phyloP scores from a whole-genome alignment of 2,329 filamentous ascomycete species.

The Sordariomycetes sp. region DNA sequence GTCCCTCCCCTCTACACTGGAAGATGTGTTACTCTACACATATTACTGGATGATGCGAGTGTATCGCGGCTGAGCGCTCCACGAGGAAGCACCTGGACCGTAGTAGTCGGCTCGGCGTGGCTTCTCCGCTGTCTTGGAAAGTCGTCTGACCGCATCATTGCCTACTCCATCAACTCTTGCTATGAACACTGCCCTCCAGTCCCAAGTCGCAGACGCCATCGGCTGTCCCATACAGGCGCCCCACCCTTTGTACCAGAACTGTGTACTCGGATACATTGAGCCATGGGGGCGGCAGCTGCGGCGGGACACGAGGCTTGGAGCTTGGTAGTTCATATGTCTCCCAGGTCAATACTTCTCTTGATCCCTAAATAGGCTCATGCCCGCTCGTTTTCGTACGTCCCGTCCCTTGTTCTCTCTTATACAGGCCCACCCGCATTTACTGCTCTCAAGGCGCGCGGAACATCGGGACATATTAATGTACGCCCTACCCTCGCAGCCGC shows the following conservation, averaged over 20 bases:
- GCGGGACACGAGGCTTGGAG: slow-evolving; percentile 1
- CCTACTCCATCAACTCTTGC: neutral
- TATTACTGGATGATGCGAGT: neutral
- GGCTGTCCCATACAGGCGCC: neutral
- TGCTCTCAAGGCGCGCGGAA: neutral
- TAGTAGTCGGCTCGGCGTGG: neutral
- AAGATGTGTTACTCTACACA: neutral
- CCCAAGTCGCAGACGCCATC: neutral
- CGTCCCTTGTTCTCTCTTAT: neutral
- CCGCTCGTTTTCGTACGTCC: neutral
- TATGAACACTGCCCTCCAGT: neutral
- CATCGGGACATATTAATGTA: neutral
- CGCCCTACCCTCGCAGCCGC: neutral
- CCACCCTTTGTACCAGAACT: neutral
- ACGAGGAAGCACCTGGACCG: neutral
- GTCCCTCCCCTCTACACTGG: neutral
- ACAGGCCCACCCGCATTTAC: neutral
- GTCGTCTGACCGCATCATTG: neutral
- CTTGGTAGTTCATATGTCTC: neutral
- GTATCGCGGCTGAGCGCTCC: neutral
- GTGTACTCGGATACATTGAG: neutral
- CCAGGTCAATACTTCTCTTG: neutral
- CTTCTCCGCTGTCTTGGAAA: neutral
- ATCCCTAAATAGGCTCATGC: neutral
- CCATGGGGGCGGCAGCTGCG: neutral